Evolutionary conservation across 2,329 filamentous ascomycete genomes (phyloP).

Genomic region (Microascus cirrosus): DNA sequence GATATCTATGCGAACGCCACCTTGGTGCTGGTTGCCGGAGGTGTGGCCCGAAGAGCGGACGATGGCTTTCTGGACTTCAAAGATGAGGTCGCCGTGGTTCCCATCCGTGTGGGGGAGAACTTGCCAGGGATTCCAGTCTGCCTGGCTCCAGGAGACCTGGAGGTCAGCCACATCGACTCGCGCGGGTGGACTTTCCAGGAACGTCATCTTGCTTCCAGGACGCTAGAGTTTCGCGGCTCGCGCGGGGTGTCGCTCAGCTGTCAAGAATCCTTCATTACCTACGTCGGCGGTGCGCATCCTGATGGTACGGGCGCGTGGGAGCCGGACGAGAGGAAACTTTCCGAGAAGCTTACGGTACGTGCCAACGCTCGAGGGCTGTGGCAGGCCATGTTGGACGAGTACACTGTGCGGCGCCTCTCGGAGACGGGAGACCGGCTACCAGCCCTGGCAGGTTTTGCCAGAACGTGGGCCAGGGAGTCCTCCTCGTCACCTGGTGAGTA

Average conservation of each 20-base stretch:
- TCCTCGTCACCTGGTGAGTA: background rate
- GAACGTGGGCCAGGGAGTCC: background rate
- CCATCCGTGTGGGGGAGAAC: background rate
- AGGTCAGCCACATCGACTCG: background rate
- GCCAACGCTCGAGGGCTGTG: background rate
- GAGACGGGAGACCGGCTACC: conserved; percentile 1
- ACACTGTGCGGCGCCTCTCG: background rate
- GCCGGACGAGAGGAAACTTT: background rate
- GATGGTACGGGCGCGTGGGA: conserved; percentile 1
- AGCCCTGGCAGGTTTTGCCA: conserved; percentile 3
- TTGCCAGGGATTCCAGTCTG: too few relatives aligned
- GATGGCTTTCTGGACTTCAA: background rate
- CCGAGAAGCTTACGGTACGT: background rate
- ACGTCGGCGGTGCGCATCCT: background rate
- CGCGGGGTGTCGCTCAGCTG: conserved; percentile 3
- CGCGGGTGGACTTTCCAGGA: conserved; percentile 7
- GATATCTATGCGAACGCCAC: conserved; percentile 6
- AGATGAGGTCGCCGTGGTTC: background rate
- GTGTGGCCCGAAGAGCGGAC: background rate
- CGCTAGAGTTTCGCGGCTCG: background rate
- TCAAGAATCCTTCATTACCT: background rate
- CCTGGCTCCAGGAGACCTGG: background rate
- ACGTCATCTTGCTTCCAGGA: background rate
- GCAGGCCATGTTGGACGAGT: conserved; percentile 5
- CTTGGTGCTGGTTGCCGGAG: background rate